A percentile compares a stretch with the other conserved stretches of the same genome.
These are phyloP conservation scores for Raphanus raphanistrum DNA, from an alignment of 345 rosid species.

Conservation along the genomic window DNA sequence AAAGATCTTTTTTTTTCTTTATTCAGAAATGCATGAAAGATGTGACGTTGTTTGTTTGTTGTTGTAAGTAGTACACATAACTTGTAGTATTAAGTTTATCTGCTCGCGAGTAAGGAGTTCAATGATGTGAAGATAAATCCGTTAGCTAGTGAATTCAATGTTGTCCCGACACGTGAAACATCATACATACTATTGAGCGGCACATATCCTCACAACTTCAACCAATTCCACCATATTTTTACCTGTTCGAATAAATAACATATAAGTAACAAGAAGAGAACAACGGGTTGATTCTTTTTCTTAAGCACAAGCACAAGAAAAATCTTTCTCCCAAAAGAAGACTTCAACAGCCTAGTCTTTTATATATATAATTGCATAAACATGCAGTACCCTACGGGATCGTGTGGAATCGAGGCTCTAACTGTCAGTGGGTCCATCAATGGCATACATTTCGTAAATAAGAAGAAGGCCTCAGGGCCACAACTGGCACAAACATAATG, in stretches of 20 bases:
- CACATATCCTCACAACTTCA: not conserved
- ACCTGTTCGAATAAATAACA: not conserved
- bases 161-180: not conserved
- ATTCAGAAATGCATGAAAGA: not conserved
- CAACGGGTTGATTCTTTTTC: not conserved
- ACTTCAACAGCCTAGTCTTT: not conserved
- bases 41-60: not conserved
- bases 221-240: not conserved
- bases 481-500: not conserved
- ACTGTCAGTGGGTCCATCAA: conserved; percentile 67
- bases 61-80: not conserved
- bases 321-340: not conserved
- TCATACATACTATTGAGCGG: not conserved
- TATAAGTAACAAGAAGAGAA: not conserved
- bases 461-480: not conserved
- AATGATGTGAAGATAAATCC: not conserved
- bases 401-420: conserved; percentile 66
- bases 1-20: not conserved
- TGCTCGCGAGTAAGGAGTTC: not conserved
- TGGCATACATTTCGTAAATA: conserved; percentile 53
- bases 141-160: not conserved
- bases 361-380: conserved; percentile 37
- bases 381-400: conserved; percentile 25
- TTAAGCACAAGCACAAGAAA: not conserved
- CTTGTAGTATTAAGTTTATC: not conserved